Percentiles rank a stretch among this genome's conserved stretches.
These are phyloP conservation scores for Termitomyces sp. DNA, from an alignment of 768 basidiomycete species.

Conservation along the genomic window DNA sequence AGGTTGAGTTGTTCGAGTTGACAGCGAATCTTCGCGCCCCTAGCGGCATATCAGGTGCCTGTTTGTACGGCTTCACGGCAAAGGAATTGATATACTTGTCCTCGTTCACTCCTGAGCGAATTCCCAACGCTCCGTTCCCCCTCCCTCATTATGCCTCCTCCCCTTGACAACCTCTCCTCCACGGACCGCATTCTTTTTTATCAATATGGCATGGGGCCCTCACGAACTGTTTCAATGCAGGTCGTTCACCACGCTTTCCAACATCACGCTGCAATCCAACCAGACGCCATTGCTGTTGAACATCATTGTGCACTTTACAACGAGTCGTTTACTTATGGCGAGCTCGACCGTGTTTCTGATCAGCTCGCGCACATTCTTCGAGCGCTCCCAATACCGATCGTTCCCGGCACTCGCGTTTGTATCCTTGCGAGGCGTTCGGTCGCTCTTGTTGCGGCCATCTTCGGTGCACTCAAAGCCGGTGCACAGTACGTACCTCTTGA, in stretches of 20 bases:
- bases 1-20: not conserved
- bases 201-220: slow-evolving; percentile 38
- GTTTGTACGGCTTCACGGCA: slow-evolving; percentile 2
- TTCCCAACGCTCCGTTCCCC: not conserved
- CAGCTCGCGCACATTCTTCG: slow-evolving; percentile 39
- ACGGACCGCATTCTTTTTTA: slow-evolving; percentile 38
- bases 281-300: slow-evolving; percentile 43
- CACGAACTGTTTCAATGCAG: slow-evolving; percentile 30
- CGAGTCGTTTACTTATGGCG: slow-evolving; percentile 38
- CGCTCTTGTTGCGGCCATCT: slow-evolving; percentile 44
- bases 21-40: slow-evolving; percentile 1
- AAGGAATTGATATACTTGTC: slow-evolving; percentile 1
- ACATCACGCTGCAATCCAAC: slow-evolving; percentile 33
- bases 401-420: slow-evolving; percentile 45
- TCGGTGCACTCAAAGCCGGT: slow-evolving; percentile 51
- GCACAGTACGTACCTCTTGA: slow-evolving; percentile 57
- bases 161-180: slow-evolving; percentile 17
- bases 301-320: slow-evolving; percentile 30
- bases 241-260: slow-evolving; percentile 56
- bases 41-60: slow-evolving; percentile 7
- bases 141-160: not conserved
- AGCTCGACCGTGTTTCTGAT: slow-evolving; percentile 44
- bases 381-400: slow-evolving; percentile 28
- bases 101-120: not conserved
- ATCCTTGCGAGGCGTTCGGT: slow-evolving; percentile 51